Conservation (phyloP, 768 basidiomycete genomes). For the Hypholoma fasciculare region DNA sequence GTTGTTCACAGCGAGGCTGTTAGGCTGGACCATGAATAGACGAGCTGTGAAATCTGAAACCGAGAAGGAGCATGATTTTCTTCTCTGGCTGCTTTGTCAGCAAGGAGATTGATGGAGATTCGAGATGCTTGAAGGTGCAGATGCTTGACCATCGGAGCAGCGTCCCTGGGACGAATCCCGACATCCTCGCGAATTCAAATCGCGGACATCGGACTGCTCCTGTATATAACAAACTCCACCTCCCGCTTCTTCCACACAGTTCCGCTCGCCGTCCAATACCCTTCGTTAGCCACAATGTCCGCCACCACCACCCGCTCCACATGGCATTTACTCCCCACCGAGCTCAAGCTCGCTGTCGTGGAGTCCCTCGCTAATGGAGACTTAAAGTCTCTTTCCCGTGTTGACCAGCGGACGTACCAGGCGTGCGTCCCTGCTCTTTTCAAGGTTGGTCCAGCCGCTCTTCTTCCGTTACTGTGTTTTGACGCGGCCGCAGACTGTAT, state of each 20-base stretch:
- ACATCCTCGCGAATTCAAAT: slow-evolving; percentile 22
- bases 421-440: slow-evolving; percentile 61
- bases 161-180: slow-evolving; percentile 16
- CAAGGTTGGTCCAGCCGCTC: slow-evolving; percentile 39
- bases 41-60: too few relatives aligned
- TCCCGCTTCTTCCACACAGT: neutral
- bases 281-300: slow-evolving; percentile 14
- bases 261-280: neutral
- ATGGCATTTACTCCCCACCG: slow-evolving; percentile 64
- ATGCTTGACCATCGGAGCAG: neutral
- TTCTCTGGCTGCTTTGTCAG: too few relatives aligned
- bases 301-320: slow-evolving; percentile 22
- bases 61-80: too few relatives aligned
- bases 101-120: too few relatives aligned
- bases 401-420: slow-evolving; percentile 49
- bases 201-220: neutral
- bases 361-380: slow-evolving; percentile 45
- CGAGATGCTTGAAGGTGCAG: too few relatives aligned
- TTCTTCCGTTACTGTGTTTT: slow-evolving; percentile 8
- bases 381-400: slow-evolving; percentile 46
- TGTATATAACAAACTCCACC: neutral
- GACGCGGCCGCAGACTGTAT: slow-evolving; percentile 41
- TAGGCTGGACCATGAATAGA: too few relatives aligned
- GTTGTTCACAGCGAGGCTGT: too few relatives aligned
- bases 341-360: slow-evolving; percentile 63